Evolutionary conservation across 2,329 filamentous ascomycete genomes (phyloP).

Genomic region (Claviceps sp.): DNA sequence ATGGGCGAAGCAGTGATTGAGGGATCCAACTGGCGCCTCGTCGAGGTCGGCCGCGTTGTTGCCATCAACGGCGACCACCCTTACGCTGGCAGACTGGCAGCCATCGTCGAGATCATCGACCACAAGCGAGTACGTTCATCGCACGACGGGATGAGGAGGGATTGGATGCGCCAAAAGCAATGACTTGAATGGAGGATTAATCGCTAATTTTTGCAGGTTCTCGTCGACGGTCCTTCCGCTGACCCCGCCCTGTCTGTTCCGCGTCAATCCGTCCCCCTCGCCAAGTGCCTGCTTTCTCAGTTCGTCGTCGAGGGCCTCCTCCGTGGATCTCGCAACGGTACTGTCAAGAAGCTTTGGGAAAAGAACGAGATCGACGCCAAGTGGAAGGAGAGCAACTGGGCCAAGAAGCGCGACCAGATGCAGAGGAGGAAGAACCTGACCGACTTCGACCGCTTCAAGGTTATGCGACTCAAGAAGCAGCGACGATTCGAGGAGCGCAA

Average conservation of each 20-base stretch:
- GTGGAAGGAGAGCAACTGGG: constrained; percentile 84
- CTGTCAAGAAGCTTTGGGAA: constrained; percentile 82
- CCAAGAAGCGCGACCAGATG: constrained; percentile 80
- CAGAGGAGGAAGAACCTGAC: constrained; percentile 81
- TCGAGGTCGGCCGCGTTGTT: constrained; percentile 96
- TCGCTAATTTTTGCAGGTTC: constrained; percentile 46
- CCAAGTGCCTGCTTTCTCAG: constrained; percentile 75
- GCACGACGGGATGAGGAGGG: background rate
- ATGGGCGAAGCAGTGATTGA: constrained; percentile 76
- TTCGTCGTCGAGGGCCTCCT: constrained; percentile 78
- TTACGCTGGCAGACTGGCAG: constrained; percentile 73
- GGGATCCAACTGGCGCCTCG: constrained; percentile 80
- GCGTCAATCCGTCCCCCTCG: constrained; percentile 74
- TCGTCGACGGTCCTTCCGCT: constrained; percentile 87
- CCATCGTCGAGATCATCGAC: constrained; percentile 98
- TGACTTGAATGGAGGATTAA: constrained; percentile 4
- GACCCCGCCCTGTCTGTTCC: constrained; percentile 67
- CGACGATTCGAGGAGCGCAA: constrained; percentile 96
- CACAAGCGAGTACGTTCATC: constrained; percentile 93
- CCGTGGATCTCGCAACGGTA: constrained; percentile 68
- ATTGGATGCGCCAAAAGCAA: background rate
- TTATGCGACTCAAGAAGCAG: constrained; percentile 98
- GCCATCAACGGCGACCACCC: constrained; percentile 71
- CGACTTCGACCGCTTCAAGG: constrained; percentile 99
- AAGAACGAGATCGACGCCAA: constrained; percentile 82